Evolutionary conservation across 306 rosid species (phyloP), one percentile per base, ranked within the genome.

Genomic region (Arachis hypogaea): DNA sequence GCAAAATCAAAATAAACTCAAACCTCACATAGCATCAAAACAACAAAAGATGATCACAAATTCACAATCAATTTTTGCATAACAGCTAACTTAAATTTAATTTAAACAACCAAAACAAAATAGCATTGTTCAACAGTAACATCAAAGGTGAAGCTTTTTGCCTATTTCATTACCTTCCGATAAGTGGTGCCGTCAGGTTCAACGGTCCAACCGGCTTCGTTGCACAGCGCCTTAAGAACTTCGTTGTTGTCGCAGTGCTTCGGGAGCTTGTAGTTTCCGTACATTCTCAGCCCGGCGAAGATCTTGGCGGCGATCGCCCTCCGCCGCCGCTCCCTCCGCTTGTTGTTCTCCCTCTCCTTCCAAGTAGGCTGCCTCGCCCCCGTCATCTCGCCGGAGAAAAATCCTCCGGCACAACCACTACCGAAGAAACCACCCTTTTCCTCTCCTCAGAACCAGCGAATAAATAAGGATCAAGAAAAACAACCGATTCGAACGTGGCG

Each of bases 221-320:
- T 78, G 77, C 97, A 93, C 72, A 93, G 95, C 68, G 98, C 98
- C 60, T 90, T 93, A 71, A 93, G 95, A 50, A 90, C 98, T 79
- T 93, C 97, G n/a, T 93, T 93, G 87, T 93, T 93, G 67, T 93
- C 97, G 77, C 98, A 93, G 78, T 93, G 97, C 57, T 90, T 93
- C 0, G 98, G 98, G 22, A 93, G 98, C 84, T 88, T 88, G 80
- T 43, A 93, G 88, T 88, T 93, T 0, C 97, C 97, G 69, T 88
- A 87, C 89, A 85, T 88, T 78, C 98, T 88, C 50, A 93, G 78
- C 6, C 97, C 98, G 1, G 93, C 3, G 65, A 88, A 93, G 83
- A 93, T 93, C 89, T 90, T 93, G 33, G 98, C 92, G 14, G 95
- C 90, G 9, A 88, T 88, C 9, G 97, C 98, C 72, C 95, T 85